Conservation (phyloP, 2,329 filamentous ascomycete species). For the Colletotrichum neosansevieriae region DNA sequence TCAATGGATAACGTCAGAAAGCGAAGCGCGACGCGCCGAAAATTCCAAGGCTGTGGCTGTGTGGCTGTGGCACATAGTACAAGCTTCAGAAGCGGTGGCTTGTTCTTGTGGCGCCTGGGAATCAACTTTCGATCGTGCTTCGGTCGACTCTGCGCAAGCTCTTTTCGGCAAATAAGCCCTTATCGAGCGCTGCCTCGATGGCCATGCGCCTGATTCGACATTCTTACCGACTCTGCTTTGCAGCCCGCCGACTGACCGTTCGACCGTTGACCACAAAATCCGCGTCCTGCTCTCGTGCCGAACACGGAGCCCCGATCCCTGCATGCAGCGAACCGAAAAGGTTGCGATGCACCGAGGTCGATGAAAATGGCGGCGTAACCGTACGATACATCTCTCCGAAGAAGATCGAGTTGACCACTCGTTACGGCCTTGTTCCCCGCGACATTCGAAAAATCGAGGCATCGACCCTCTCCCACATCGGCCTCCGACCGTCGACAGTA, state of each 20-base stretch:
- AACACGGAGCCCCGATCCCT: not conserved
- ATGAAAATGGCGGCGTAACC: conserved; percentile 92
- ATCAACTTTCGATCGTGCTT: not conserved
- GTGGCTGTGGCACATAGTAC: too few relatives aligned
- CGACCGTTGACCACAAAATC: not conserved
- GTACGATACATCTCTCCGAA: conserved; percentile 95
- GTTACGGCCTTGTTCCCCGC: conserved; percentile 92
- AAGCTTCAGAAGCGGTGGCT: too few relatives aligned
- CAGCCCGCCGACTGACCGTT: not conserved
- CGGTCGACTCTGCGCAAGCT: not conserved
- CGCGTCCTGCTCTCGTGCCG: not conserved
- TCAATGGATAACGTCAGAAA: too few relatives aligned
- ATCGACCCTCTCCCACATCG: conserved; percentile 92
- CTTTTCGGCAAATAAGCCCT: not conserved
- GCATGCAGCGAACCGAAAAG: conserved; percentile 47
- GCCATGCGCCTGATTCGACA: conserved; percentile 15
- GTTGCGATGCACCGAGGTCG: conserved; percentile 92
- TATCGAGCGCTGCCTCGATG: conserved; percentile 14
- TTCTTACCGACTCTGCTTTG: not conserved
- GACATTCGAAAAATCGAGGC: conserved; percentile 98
- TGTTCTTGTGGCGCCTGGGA: too few relatives aligned
- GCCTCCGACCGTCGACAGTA: conserved; percentile 91
- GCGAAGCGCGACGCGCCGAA: too few relatives aligned
- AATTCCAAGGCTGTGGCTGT: too few relatives aligned
- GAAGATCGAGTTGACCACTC: conserved; percentile 92